Base-by-base conservation (phyloP, 768 basidiomycete species). In the Leccinum disarticulatum region DNA sequence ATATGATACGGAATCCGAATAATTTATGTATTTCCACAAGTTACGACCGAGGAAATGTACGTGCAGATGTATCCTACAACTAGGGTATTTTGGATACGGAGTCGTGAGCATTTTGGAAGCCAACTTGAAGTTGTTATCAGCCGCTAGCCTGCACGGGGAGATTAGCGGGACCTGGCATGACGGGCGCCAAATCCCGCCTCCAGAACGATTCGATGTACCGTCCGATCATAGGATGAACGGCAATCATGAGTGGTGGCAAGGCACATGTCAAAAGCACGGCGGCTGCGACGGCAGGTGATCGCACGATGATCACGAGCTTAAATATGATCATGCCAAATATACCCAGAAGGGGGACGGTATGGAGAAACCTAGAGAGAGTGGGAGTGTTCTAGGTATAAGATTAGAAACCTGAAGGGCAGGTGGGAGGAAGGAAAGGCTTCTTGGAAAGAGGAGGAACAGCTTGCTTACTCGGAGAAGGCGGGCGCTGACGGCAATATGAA, bases 281-380 rank as follows among this genome's bases (percentile, higher is more conserved):
- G 14, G 64, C 52, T 8, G 52, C 64, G 38, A 66, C 7, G 13
- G 38, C 51, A 7, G 73, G 67, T 15, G 73, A 74, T 35, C 54
- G 60, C 19, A 71, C 59, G n/a, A 53, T 47, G 14, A 55, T 28
- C 27, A 60, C 55, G n/a, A 73, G 52, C 35, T 66, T 56, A 22
- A 68, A 54, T 52, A 58, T 25, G 14, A 60, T 57, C 56, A 71
- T 66, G 22, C 56, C 61, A 2, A 62, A 63, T 56, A 73, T 62
- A 17, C 72, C 72, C 4, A 74, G 41, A 30, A 65, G 58, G 27
- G 73, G 72, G n/a, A 71, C 48, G 22, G 59, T 54, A 38, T 74
- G 67, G 15, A 73, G 65, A 25, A 65, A 30, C 46, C n/a, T 59
- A 30, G 62, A 64, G 4, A 69, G 36, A 11, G 41, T 35, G n/a